Evolutionary conservation across 2,329 filamentous ascomycete species (phyloP), one percentile per base, ranked within the genome.

Genomic region (Colletotrichum liriopes): DNA sequence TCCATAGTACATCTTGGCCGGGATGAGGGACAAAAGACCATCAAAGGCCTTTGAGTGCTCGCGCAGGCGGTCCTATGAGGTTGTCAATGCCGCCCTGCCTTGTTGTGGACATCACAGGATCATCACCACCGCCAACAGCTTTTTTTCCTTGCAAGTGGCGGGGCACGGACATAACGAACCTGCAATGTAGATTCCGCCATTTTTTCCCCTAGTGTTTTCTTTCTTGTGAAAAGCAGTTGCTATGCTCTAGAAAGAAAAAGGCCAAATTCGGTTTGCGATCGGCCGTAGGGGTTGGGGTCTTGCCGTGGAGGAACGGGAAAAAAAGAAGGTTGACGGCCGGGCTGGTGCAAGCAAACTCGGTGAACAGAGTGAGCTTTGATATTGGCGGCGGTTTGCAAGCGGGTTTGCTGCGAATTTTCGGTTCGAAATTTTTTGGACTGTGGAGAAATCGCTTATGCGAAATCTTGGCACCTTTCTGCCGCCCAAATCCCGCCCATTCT

Each of bases 1-100:
- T 67, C 92, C 94, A 78, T 97, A 98, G 84, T 98, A 98, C 77
- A 94, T 91, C 83, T 96, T 95, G 73, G 94, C 94, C 51, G 95
- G 94, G 71, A 97, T 97, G 74, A 98, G 86, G 70, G 94, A 96
- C 81, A 98, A 86, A 63, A 98, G 86, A 56, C 94, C 94, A 83
- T 97, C 93, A 79, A 98, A 97, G 75, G 94, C 93, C 83, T 94
- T 90, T 75, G 93, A 84, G 76, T 89, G 86, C 74, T 52, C 77
- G 41, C 75, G 74, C 67, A 77, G 74, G 67, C 75, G 75, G 32
- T 72, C 73, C 67, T 77, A 71, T 43, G 47, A 67, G 16, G 59
- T 64, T 62, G 66, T 67, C 51, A 71, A 75, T 65, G 8, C 43
- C 52, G 35, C 35, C 18, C n/a, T 37, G 45, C 37, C 55, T 55